A percentile compares a stretch with the other conserved stretches of the same genome.
Evolutionary conservation across 345 rosid species (phyloP).

Genomic region (Citrus hindsii): DNA sequence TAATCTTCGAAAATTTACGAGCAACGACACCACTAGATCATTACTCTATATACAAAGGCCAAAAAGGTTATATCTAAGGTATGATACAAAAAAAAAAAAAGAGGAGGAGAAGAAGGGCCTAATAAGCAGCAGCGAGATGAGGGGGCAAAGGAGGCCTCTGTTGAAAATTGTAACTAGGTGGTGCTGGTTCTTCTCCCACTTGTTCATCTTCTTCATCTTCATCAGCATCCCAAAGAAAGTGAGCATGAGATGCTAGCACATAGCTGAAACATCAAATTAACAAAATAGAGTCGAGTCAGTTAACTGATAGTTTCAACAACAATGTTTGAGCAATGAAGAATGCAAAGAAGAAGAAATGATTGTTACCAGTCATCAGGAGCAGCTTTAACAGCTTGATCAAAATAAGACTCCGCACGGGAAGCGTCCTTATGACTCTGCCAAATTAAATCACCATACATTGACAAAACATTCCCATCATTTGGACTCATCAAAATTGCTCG

Average conservation of each 20-base stretch:
- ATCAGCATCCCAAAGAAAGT: slow-evolving; percentile 87
- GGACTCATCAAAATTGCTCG: slow-evolving; percentile 70
- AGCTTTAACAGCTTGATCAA: slow-evolving; percentile 74
- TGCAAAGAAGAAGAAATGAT: neutral
- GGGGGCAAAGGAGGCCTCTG: slow-evolving; percentile 34
- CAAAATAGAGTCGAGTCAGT: neutral
- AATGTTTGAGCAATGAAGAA: neutral
- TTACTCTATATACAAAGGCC: slow-evolving; percentile 27
- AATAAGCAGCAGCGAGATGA: slow-evolving; percentile 60
- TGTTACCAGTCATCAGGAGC: slow-evolving; percentile 80
- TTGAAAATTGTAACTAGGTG: slow-evolving; percentile 21
- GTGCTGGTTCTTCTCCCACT: slow-evolving; percentile 21
- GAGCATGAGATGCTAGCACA: slow-evolving; percentile 85
- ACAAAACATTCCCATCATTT: slow-evolving; percentile 66
- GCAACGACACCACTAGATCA: neutral
- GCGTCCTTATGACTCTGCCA: slow-evolving; percentile 73
- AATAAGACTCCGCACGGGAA: slow-evolving; percentile 70
- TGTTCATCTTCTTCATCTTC: slow-evolving; percentile 54
- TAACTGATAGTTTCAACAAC: neutral
- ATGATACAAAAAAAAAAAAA: slow-evolving; percentile 9
- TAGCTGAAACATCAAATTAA: slow-evolving; percentile 48
- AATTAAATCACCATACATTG: slow-evolving; percentile 79
- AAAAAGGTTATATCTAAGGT: slow-evolving; percentile 30
- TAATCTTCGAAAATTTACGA: too few species aligned
- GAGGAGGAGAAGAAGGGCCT: slow-evolving; percentile 8